Conservation (phyloP, 805 yeast genomes). For the Lipomyces yamadae region DNA sequence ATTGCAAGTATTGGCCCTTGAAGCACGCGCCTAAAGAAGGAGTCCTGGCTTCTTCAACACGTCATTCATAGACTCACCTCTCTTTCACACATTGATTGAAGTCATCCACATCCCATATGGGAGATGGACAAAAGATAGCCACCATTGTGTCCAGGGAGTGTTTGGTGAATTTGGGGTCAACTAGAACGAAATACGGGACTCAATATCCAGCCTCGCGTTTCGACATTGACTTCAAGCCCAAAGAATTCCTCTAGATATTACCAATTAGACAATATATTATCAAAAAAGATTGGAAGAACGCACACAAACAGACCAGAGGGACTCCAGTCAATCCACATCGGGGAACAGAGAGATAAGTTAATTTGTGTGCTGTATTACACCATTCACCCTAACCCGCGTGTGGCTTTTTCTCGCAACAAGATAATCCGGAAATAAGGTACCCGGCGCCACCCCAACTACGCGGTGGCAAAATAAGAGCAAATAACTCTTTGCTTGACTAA, state of each 20-base stretch:
- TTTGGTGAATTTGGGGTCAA: not conserved
- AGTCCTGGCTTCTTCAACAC: not conserved
- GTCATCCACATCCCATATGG: slow-evolving; percentile 66
- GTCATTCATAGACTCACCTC: slow-evolving; percentile 42
- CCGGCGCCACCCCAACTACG: too few relatives aligned
- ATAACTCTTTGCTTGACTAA: too few relatives aligned
- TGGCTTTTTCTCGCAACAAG: too few relatives aligned
- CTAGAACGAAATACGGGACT: not conserved
- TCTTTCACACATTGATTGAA: slow-evolving; percentile 58
- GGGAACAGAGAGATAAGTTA: slow-evolving; percentile 3
- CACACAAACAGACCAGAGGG: not conserved
- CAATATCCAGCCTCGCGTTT: not conserved
- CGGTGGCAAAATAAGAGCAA: not conserved
- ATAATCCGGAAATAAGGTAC: not conserved
- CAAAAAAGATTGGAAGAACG: not conserved
- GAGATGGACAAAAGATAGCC: slow-evolving; percentile 29
- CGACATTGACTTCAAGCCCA: not conserved
- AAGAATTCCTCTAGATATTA: not conserved
- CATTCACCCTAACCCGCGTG: not conserved
- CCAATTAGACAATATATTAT: not conserved
- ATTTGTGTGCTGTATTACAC: not conserved
- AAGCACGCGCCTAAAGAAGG: not conserved
- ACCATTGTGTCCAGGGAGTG: not conserved
- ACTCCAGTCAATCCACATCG: not conserved
- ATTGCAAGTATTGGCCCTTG: slow-evolving; percentile 11